Conservation (phyloP, 148 eudicot species). For the Gaultheria prostrata region DNA sequence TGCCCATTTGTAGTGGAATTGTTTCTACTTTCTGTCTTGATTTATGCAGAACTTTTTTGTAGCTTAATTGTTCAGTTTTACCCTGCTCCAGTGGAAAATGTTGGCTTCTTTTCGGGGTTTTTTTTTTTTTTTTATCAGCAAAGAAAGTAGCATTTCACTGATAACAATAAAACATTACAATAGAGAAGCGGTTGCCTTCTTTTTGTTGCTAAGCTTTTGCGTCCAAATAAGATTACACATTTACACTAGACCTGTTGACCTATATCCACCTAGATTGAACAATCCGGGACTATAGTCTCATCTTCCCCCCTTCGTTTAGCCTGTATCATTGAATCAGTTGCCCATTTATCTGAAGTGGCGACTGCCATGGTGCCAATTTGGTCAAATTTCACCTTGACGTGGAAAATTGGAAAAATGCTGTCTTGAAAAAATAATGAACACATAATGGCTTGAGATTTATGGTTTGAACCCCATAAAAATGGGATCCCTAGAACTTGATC, state of each 20-base stretch:
- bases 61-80: neutral
- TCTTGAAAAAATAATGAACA: too few species aligned
- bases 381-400: too few species aligned
- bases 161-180: too few species aligned
- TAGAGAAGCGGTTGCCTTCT: too few species aligned
- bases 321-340: neutral
- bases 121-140: too few species aligned
- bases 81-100: neutral
- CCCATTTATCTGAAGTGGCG: neutral
- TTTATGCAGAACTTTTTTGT: neutral
- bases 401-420: too few species aligned
- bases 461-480: too few species aligned
- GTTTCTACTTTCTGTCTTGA: neutral
- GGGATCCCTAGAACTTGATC: too few species aligned
- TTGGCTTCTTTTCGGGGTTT: neutral
- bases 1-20: neutral
- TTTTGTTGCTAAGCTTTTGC: neutral
- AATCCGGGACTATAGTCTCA: neutral
- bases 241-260: neutral
- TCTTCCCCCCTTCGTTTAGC: neutral
- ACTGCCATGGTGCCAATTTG: too few species aligned
- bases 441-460: too few species aligned
- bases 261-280: neutral
- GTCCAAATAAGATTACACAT: neutral
- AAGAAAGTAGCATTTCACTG: too few species aligned